Evolutionary conservation across 2,329 filamentous ascomycete genomes (phyloP), one percentile per base, ranked within the genome.

Genomic region (Albifimbria verrucaria): DNA sequence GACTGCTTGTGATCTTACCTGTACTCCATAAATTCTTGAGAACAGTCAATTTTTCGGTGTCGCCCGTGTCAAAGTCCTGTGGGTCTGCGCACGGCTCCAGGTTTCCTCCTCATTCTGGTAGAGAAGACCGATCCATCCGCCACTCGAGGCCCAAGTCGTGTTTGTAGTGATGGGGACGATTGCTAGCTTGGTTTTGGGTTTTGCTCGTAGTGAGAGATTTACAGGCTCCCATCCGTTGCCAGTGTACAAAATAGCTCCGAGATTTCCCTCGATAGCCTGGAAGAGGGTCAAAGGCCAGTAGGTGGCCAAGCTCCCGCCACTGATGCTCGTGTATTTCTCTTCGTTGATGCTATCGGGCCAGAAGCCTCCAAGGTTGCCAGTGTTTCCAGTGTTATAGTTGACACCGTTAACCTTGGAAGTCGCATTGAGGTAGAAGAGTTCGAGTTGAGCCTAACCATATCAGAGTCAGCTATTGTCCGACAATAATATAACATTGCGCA

Each of bases 321-420:
- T 18, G 18, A 48, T 12, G 18, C 23, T 18, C 2, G 24, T 48
- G 18, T 32, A 48, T 48, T 26, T 9, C 46, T 21, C 15, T 9
- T 18, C 5, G 25, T 36, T 48, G 25, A 48, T 48, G n/a, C 46
- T 48, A 18, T 48, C 46, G 17, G n/a, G 1, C 4, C 25, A 7
- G 21, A 48, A 48, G 11, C 46, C 46, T n/a, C n/a, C n/a, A n/a
- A n/a, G n/a, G 12, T 20, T n/a, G 25, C 17, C 25, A 36, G 24
- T 11, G 11, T 32, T 48, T 17, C 24, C 45, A 15, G n/a, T 26
- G 26, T 48, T 48, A 20, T 48, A 48, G 46, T 48, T 48, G 46
- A 48, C 12, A 26, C 46, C 46, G 25, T 48, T 48, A n/a, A 48
- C n/a, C 25, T 18, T 32, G n/a, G 46, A 48, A 11, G 24, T 48